Conservation (phyloP, 1,139 yeast species). For the Wickerhamomyces sp. region DNA sequence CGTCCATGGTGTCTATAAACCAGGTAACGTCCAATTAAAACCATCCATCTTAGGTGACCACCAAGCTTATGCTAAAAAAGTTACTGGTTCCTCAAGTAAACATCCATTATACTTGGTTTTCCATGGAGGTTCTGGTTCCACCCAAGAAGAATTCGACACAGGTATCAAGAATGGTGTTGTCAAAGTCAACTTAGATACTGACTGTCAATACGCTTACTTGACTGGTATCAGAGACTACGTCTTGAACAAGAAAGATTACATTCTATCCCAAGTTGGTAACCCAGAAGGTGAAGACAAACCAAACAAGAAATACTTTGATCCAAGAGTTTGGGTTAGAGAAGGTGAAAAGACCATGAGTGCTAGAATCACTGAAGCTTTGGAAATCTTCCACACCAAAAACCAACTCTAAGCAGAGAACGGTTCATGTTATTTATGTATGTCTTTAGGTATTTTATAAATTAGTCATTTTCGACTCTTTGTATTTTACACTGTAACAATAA, state of each 20-base stretch:
- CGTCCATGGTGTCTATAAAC: constrained; percentile 99
- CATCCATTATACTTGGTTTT: constrained; percentile 94
- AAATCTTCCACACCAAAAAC: constrained; percentile 76
- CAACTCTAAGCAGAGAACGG: constrained; percentile 51
- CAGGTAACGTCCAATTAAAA: constrained; percentile 93
- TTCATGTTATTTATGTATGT: too few species aligned
- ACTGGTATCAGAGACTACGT: constrained; percentile 96
- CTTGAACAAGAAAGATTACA: constrained; percentile 92
- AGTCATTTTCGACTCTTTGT: too few species aligned
- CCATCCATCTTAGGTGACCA: constrained; percentile 96
- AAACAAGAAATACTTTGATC: constrained; percentile 98
- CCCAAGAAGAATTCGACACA: constrained; percentile 85
- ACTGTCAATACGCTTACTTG: constrained; percentile 97
- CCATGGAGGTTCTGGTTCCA: constrained; percentile 99
- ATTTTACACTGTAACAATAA: too few species aligned
- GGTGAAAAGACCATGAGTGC: constrained; percentile 98
- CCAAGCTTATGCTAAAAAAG: constrained; percentile 77
- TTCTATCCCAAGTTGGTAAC: constrained; percentile 89
- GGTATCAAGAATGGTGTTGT: constrained; percentile 94
- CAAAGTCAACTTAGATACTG: constrained; percentile 98
- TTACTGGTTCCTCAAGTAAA: constrained; percentile 47
- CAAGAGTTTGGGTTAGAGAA: constrained; percentile 99
- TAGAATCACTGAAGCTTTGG: constrained; percentile 82
- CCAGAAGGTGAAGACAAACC: constrained; percentile 99
- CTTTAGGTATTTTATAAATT: too few species aligned